Percentiles rank a stretch among this genome's conserved stretches.
phyloP scores from a whole-genome alignment of 257 asterid genomes.

The Datura wrightii region DNA sequence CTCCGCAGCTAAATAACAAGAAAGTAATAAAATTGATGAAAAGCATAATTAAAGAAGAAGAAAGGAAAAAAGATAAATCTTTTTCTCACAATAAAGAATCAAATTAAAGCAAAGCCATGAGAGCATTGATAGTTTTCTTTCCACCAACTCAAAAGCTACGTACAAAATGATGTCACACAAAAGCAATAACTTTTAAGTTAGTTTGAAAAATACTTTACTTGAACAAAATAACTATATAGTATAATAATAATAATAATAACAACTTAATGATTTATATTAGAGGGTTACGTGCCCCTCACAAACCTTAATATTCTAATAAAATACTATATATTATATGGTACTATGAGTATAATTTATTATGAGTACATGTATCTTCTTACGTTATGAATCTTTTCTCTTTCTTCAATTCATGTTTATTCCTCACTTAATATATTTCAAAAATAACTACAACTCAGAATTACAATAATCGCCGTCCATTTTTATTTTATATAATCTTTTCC shows the following conservation, averaged over 20 bases:
- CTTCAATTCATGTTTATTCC: conserved; percentile 14
- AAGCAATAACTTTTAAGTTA: background rate
- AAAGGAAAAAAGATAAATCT: background rate
- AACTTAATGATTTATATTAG: background rate
- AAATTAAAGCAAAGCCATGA: conserved; percentile 13
- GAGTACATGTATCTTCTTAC: background rate
- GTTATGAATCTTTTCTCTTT: conserved; percentile 37
- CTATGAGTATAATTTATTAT: background rate
- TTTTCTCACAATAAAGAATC: background rate
- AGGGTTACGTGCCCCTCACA: conserved; percentile 35
- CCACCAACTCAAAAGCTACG: conserved; percentile 14
- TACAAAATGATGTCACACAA: conserved; percentile 15
- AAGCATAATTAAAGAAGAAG: background rate
- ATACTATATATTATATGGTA: background rate
- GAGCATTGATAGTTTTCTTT: conserved; percentile 19
- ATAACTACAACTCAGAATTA: conserved; percentile 22
- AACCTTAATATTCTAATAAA: background rate
- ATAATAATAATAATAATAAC: too few relatives aligned
- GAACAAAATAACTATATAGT: background rate
- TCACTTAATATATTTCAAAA: conserved; percentile 18
- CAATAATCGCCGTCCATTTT: conserved; percentile 21
- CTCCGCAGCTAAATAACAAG: accelerated
- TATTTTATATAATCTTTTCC: background rate
- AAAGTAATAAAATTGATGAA: background rate
- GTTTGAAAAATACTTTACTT: conserved; percentile 9